Base-by-base conservation (phyloP, 2,329 filamentous ascomycete genomes). In the Penicillium thymicola region DNA sequence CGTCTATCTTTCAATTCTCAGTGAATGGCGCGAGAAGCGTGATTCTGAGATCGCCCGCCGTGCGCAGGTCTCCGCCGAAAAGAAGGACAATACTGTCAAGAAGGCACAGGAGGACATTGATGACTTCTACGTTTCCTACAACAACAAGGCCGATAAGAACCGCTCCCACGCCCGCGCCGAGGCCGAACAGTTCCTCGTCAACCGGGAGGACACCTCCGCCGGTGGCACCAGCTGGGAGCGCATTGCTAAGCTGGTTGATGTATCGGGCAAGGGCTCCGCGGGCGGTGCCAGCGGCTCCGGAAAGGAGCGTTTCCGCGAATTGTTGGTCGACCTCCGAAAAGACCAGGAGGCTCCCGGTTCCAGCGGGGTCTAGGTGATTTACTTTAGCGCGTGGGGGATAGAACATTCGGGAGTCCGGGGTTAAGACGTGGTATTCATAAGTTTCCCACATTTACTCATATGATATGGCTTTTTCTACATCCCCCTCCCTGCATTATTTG, bases 81-180 rank as follows among this genome's bases (percentile, higher is more conserved):
- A 92, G 78, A 94, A 94, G 73, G 84, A 85, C 61, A 87, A 93
- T 73, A 97, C 92, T 2, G 79, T 97, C 71, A 86, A 90, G 73
- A 91, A 94, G 66, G 94, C 94, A 11, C 91, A 92, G 71, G 85
- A 92, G 73, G 94, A 95, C 75, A 96, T 99, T 63, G 94, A 99
- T 74, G 94, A 97, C 74, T 99, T 97, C 79, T 99, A 99, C 81
- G 92, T 97, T 72, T 97, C 96, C 78, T 99, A 99, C 82, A 97
- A 97, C 81, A 87, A 89, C 76, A 96, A 97, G 80, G 93, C 94
- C 75, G 94, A 99, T 75, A 97, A 97, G 83, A 85, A 85, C 58
- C 88, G 97, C 65, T 82, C 88, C 23, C 90, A 96, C 79, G 94
- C 93, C 55, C 86, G 88, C 68, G 89, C 89, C 74, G 94, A 99